A percentile compares a stretch with the other conserved stretches of the same genome.
Conservation (phyloP, 768 basidiomycete genomes). For the Amyloporia xantha region DNA sequence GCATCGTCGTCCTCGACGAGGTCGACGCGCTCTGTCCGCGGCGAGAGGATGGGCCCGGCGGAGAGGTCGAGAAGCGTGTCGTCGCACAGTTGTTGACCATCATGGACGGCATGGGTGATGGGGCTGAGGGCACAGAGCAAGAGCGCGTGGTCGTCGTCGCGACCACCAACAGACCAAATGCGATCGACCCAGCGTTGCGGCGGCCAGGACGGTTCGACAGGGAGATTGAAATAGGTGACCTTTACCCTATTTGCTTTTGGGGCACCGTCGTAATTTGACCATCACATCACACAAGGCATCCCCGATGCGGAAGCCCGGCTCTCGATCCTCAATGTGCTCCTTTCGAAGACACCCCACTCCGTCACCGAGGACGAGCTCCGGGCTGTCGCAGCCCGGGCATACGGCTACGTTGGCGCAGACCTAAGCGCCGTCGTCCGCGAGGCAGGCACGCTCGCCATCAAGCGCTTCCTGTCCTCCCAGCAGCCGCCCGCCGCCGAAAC, state of each 20-base stretch:
- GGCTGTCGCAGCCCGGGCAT: slow-evolving; percentile 67
- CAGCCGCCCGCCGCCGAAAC: slow-evolving; percentile 6
- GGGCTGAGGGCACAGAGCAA: slow-evolving; percentile 32
- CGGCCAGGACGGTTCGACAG: slow-evolving; percentile 89
- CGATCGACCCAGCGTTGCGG: slow-evolving; percentile 88
- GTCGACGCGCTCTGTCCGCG: slow-evolving; percentile 91
- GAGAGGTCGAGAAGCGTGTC: slow-evolving; percentile 94
- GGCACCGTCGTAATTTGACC: slow-evolving; percentile 28
- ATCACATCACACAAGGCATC: slow-evolving; percentile 55
- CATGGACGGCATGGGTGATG: slow-evolving; percentile 77
- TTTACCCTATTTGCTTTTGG: slow-evolving; percentile 44
- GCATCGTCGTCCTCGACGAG: slow-evolving; percentile 93
- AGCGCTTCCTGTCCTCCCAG: slow-evolving; percentile 54
- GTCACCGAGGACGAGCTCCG: slow-evolving; percentile 56
- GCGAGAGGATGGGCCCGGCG: slow-evolving; percentile 83
- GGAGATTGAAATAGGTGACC: slow-evolving; percentile 88
- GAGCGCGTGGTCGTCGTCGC: slow-evolving; percentile 88
- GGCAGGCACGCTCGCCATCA: slow-evolving; percentile 88
- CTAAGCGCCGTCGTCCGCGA: slow-evolving; percentile 87
- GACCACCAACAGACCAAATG: slow-evolving; percentile 92
- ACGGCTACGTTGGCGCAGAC: slow-evolving; percentile 97
- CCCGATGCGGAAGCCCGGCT: slow-evolving; percentile 82
- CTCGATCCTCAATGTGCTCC: slow-evolving; percentile 81
- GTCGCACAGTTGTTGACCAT: slow-evolving; percentile 93
- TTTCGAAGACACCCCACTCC: slow-evolving; percentile 72